phyloP scores from a whole-genome alignment of 306 rosid species.

The Boehmeria nivea region DNA sequence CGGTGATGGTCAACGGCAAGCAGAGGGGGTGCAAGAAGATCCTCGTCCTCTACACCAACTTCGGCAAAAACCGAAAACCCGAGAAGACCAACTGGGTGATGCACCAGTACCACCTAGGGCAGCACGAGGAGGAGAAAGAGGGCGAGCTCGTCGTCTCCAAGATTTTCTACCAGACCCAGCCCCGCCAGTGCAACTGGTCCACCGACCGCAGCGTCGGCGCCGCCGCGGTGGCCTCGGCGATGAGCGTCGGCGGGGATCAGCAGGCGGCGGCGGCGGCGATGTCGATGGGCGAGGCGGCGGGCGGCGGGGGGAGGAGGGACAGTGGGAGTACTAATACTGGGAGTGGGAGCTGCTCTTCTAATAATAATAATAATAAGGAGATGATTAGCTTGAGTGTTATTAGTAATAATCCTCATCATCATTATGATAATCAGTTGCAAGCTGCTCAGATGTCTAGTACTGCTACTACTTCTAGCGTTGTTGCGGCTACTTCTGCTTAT shows the following conservation, averaged over 20 bases:
- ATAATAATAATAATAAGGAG: no score
- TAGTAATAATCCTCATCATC: conserved; percentile 22
- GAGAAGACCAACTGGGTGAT: conserved; percentile 98
- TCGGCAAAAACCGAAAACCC: conserved; percentile 88
- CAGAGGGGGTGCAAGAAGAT: conserved; percentile 97
- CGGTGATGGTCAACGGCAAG: conserved; percentile 77
- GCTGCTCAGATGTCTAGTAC: conserved; percentile 28
- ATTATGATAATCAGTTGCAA: conserved; percentile 27
- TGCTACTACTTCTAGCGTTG: no score
- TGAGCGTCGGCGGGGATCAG: conserved; percentile 20
- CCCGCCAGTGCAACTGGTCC: conserved; percentile 92
- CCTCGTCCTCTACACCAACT: conserved; percentile 83
- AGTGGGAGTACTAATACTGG: conserved; percentile 46
- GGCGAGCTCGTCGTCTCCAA: conserved; percentile 94
- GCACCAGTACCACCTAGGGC: conserved; percentile 95
- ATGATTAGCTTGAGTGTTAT: conserved; percentile 34
- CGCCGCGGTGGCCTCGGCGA: conserved; percentile 34
- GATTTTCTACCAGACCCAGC: conserved; percentile 93
- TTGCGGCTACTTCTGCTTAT: conserved; percentile 12
- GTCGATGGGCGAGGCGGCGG: background rate
- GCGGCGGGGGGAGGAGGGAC: background rate
- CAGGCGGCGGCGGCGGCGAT: conserved; percentile 33
- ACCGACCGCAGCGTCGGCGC: conserved; percentile 19
- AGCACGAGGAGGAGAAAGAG: conserved; percentile 85
- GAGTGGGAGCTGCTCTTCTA: conserved; percentile 72